phyloP scores from a whole-genome alignment of 768 basidiomycete species.

The Termitomyces bulborhizus region DNA sequence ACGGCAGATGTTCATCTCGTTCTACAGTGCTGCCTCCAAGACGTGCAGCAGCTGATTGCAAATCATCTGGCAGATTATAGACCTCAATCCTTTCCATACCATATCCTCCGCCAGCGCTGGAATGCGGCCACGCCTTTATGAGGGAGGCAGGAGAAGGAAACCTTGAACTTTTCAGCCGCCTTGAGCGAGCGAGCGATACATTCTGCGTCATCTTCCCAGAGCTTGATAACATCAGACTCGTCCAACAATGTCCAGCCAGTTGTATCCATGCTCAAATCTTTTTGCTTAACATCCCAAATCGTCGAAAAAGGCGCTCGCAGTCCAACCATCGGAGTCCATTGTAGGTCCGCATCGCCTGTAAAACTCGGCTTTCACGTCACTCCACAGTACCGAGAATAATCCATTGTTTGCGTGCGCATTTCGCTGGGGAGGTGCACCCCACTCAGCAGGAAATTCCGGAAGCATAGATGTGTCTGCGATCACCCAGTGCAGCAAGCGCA shows the following conservation, averaged over 20 bases:
- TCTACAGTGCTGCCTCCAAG: conserved; percentile 25
- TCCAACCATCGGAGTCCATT: conserved; percentile 36
- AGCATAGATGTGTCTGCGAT: conserved; percentile 26
- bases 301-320: conserved; percentile 29
- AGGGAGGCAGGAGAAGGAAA: conserved; percentile 35
- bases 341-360: conserved; percentile 36
- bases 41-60: conserved; percentile 20
- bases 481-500: conserved; percentile 57
- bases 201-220: conserved; percentile 37
- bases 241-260: conserved; percentile 29
- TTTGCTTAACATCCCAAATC: conserved; percentile 27
- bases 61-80: conserved; percentile 36
- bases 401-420: conserved; percentile 30
- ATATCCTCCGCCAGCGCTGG: conserved; percentile 27
- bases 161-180: neutral
- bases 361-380: conserved; percentile 42
- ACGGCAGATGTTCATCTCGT: conserved; percentile 33
- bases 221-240: conserved; percentile 24
- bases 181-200: conserved; percentile 17
- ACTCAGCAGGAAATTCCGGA: conserved; percentile 24
- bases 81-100: conserved; percentile 35
- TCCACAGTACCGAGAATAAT: conserved; percentile 44
- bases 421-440: conserved; percentile 38
- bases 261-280: neutral
- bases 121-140: conserved; percentile 41